Evolutionary conservation across 805 yeast genomes (phyloP), one percentile per base, ranked within the genome.

Genomic region (Starmerella apis): DNA sequence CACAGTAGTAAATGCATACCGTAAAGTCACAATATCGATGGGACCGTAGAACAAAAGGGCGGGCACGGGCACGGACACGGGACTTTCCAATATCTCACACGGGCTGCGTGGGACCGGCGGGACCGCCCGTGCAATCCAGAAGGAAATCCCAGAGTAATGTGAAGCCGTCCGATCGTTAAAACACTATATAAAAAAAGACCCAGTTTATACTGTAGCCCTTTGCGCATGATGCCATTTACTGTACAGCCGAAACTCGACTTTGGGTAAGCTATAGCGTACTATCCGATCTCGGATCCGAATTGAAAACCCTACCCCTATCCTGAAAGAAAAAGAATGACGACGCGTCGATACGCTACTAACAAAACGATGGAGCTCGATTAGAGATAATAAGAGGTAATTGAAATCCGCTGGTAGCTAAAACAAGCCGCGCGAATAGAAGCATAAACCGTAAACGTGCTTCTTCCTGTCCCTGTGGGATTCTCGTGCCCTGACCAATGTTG

Each of bases 281-380:
- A 30, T 33, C 53, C 53, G 53, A 49, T 38, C 46, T 49, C 53
- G 53, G 53, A 4, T 45, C 53, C 53, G 53, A 46, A n/a, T 3
- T 19, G 24, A 18, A 18, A 13, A 20, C 39, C 37, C 49, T 19
- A 33, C 27, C 32, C 37, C 49, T 14, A 22, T 24, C 48, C 43
- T 23, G 20, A n/a, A 14, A 23, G 30, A 38, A 38, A n/a, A 24
- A 24, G 22, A 24, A 13, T 16, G 37, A 33, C 37, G 22, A 33
- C 37, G 37, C 37, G 37, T n/a, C n/a, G n/a, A n/a, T 33, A 33
- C 37, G 22, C 11, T 22, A 10, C 10, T 22, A 11, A 5, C 37
- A 16, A 18, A 13, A 22, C 37, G 22, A 7, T 18, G 20, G 11
- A 7, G 37, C 37, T 13, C 37, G 37, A 33, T 33, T 11, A 27